Evolutionary conservation across 345 rosid genomes (phyloP), one percentile per base, ranked within the genome.

Genomic region (Dimocarpus longan): DNA sequence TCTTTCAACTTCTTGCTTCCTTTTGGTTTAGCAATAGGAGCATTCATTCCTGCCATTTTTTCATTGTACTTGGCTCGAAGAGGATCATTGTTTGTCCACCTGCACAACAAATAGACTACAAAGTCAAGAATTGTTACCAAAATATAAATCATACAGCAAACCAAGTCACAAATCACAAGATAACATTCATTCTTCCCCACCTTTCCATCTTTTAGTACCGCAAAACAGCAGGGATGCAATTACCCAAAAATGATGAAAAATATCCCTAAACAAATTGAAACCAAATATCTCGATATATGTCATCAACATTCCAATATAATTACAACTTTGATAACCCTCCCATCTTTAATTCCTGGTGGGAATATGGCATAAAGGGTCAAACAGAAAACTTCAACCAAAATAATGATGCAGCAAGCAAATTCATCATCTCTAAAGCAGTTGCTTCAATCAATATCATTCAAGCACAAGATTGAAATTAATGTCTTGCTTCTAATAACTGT

Each of bases 1-100:
- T 89, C 93, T 84, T 92, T 92, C 86, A 92, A 81, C 86, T 90
- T 92, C 90, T 88, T 92, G 87, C 88, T 92, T 79, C 95, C 97
- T 82, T 84, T 88, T 57, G 93, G 97, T 88, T 88, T 92, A 19
- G 77, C 85, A 26, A 92, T 87, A 4, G 91, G 85, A 19, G 83
- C 87, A 80, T 87, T 87, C 90, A 92, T 80, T 18, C 89, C 97
- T 68, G 93, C 97, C 95, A 89, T 92, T 82, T 92, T 88, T 74
- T 85, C 87, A 65, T 92, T 88, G 84, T 92, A 91, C 82, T 91
- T 92, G 10, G 92, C 91, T 12, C 95, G 92, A 79, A 92, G 89
- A 65, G 91, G 89, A 83, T 87, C 95, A 64, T 88, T 91, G 42
- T 78, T 85, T 13, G 93, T 90, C 93, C 93, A 92, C 73, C 93